Conservation (phyloP, 495 filamentous ascomycete genomes). For the Hypoxylon fuscum region DNA sequence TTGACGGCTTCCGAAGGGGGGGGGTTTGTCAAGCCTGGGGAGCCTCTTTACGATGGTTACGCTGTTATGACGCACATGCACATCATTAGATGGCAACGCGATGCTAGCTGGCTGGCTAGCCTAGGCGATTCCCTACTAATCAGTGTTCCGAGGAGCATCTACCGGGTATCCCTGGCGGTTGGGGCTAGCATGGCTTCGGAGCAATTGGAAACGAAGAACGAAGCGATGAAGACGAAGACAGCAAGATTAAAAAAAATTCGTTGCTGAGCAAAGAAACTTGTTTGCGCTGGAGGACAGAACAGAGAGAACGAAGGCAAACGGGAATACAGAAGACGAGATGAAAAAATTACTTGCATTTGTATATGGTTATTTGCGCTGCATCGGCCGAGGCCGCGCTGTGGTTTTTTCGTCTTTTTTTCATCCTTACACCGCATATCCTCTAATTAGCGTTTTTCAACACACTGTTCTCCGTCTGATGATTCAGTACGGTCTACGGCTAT, state of each 20-base stretch:
- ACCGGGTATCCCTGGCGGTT: constrained; percentile 24
- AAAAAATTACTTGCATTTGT: constrained; percentile 42
- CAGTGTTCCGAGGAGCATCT: constrained; percentile 40
- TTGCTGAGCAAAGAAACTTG: constrained; percentile 38
- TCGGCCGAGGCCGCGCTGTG: constrained; percentile 17
- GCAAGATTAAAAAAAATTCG: constrained; percentile 35
- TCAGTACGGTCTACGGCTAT: constrained; percentile 16
- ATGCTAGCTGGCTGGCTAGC: constrained; percentile 36
- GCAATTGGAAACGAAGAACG: constrained; percentile 42
- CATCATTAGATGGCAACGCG: constrained; percentile 43
- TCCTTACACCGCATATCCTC: constrained; percentile 28
- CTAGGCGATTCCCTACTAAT: constrained; percentile 42
- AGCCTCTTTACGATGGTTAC: constrained; percentile 49
- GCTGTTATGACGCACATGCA: constrained; percentile 49
- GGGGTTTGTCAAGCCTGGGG: constrained; percentile 33
- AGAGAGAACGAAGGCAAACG: constrained; percentile 34
- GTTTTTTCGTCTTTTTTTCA: constrained; percentile 29
- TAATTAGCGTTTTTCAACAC: constrained; percentile 17
- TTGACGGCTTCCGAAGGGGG: constrained; percentile 31
- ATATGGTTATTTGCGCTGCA: constrained; percentile 31
- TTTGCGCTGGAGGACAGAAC: constrained; percentile 41
- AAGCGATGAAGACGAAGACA: constrained; percentile 40
- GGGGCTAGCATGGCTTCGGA: constrained; percentile 35
- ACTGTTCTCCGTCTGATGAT: constrained; percentile 5
- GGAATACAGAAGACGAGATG: constrained; percentile 35